Base-by-base conservation (phyloP, 1,284 basidiomycete species). In the Xerocomus subilludens region DNA sequence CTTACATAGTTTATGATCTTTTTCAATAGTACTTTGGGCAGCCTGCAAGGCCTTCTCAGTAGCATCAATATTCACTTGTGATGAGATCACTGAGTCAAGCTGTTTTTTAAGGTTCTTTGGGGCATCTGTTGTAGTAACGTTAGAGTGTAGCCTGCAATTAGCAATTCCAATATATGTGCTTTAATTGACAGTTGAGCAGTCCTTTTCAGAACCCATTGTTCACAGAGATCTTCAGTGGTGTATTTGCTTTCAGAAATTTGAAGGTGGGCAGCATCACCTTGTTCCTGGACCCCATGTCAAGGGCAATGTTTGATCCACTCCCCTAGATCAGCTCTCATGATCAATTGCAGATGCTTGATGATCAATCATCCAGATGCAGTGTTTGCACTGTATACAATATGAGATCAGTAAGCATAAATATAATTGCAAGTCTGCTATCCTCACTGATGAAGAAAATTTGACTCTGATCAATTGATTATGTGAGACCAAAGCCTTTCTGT, bases 41-140 rank as follows among this genome's bases (percentile, higher is more conserved):
- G 64, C 38, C 8, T 74, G 64, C 25, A 87, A 77, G 1, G 80
- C 73, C 5, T 70, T 68, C 9, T 85, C 79, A 0, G 84, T 55
- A 0, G 33, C 47, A 7, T 86, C 83, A 2, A 87, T 69, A n/a
- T 87, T 80, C 0, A 78, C 77, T 51, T 87, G 85, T 0, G 87
- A 79, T 1, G 30, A 70, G 1, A 87, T 65, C 0, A 87, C 79
- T 4, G 80, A 77, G 55, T 85, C 83, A 0, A 87, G 79, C 30
- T 87, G 83, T 33, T 83, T 84, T 32, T 85, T 85, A 1, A 86
- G 74, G 0, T 77, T 73, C 0, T 69, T 67, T 0, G 83, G 85
- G 6, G 84, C 81, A 79, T 86, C 86, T 25, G 25, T 18, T 23
- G 21, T 23, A n/a, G 25, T 42, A 16, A 42, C 16, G 38, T 42